Conservation (phyloP, 805 yeast genomes). For the Teunomyces lycoperdinae region DNA sequence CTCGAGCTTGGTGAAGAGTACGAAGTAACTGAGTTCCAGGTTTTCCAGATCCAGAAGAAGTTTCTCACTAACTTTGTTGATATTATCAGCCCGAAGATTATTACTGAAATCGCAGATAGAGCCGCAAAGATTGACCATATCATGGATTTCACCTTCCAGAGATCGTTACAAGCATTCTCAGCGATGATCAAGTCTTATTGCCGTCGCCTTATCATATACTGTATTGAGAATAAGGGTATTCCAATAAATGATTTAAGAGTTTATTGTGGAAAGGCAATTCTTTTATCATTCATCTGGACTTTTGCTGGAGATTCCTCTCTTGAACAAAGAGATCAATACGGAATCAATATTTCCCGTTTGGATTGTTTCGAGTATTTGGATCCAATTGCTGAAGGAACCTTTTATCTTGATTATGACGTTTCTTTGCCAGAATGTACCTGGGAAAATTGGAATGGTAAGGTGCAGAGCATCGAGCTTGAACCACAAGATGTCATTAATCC, state of each 20-base stretch:
- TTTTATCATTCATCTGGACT: constrained; percentile 56
- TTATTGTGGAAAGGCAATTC: constrained; percentile 31
- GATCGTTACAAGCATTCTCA: constrained; percentile 39
- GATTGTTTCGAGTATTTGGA: constrained; percentile 4
- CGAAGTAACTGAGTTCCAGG: constrained; percentile 3
- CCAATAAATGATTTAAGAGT: constrained; percentile 21
- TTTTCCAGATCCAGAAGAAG: constrained; percentile 9
- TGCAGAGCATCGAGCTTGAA: constrained; percentile 48
- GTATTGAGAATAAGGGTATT: constrained; percentile 7
- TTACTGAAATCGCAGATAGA: constrained; percentile 5
- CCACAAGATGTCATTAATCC: constrained; percentile 60
- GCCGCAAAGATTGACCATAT: constrained; percentile 42
- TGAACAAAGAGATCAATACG: constrained; percentile 38
- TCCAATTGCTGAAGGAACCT: constrained; percentile 10
- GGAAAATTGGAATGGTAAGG: constrained; percentile 37
- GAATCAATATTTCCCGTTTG: constrained; percentile 13
- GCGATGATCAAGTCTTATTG: constrained; percentile 39
- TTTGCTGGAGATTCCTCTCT: constrained; percentile 54
- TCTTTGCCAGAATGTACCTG: constrained; percentile 47
- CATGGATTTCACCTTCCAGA: constrained; percentile 44
- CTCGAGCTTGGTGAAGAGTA: constrained; percentile 10
- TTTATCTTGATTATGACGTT: constrained; percentile 41
- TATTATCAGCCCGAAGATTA: background rate
- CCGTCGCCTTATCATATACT: constrained; percentile 15
- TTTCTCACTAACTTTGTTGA: constrained; percentile 17